phyloP scores from a whole-genome alignment of 257 asterid genomes.

The Ajuga chamaepitys region DNA sequence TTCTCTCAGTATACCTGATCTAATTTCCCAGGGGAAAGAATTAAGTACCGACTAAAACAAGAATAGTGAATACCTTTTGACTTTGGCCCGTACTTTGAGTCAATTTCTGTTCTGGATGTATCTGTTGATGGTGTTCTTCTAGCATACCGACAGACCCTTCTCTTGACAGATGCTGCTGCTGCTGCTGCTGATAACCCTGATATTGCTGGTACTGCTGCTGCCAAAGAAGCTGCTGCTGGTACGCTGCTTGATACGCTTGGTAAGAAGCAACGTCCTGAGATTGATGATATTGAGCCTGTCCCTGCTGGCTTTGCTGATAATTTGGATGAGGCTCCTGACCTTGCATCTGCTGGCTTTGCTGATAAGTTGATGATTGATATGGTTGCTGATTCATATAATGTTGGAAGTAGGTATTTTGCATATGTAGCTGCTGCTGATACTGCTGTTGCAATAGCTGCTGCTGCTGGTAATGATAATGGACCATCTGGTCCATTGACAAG shows the following conservation, averaged over 20 bases:
- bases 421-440: slow-evolving; percentile 49
- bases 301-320: slow-evolving; percentile 12
- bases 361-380: slow-evolving; percentile 5
- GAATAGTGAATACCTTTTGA: slow-evolving; percentile 23
- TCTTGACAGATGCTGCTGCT: slow-evolving; percentile 20
- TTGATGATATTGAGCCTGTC: slow-evolving; percentile 24
- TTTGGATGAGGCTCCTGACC: slow-evolving; percentile 21
- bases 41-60: not conserved
- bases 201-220: slow-evolving; percentile 78
- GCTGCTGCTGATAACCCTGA: slow-evolving; percentile 36
- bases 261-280: slow-evolving; percentile 33
- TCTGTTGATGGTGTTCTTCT: slow-evolving; percentile 22
- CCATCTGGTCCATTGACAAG: slow-evolving; percentile 38
- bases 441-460: slow-evolving; percentile 57
- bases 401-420: slow-evolving; percentile 34
- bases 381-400: slow-evolving; percentile 30
- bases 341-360: slow-evolving; percentile 28
- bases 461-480: slow-evolving; percentile 60
- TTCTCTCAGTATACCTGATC: not conserved
- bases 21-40: not conserved
- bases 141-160: not conserved
- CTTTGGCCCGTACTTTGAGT: slow-evolving; percentile 14
- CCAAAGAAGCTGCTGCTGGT: slow-evolving; percentile 44
- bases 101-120: not conserved
- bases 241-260: slow-evolving; percentile 49